phyloP scores from a whole-genome alignment of 257 asterid species.

The Scutellaria barbata region DNA sequence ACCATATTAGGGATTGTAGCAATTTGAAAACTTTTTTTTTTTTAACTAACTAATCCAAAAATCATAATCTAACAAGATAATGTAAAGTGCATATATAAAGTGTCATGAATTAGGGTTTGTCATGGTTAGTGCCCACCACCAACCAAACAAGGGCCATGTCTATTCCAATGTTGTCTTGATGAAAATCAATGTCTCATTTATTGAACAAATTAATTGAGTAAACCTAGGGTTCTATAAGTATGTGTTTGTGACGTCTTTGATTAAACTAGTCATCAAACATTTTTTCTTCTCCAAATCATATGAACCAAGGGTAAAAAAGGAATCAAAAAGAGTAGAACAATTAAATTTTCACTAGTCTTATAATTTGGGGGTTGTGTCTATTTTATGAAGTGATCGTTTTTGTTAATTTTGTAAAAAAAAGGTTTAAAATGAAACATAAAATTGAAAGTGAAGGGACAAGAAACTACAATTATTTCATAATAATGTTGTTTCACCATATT shows the following conservation, averaged over 20 bases:
- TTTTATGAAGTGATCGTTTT: too few species aligned
- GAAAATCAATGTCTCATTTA: slow-evolving; percentile 1
- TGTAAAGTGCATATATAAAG: slow-evolving; percentile 12
- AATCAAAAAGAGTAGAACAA: too few species aligned
- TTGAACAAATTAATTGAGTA: not conserved
- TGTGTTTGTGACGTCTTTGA: too few species aligned
- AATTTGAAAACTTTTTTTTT: not conserved
- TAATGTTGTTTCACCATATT: not conserved
- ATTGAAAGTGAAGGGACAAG: slow-evolving; percentile 20
- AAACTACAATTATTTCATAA: not conserved
- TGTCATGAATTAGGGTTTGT: slow-evolving; percentile 13
- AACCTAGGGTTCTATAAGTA: too few species aligned
- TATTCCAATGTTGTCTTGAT: slow-evolving; percentile 32
- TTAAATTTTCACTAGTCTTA: too few species aligned
- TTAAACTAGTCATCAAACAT: too few species aligned
- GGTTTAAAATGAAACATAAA: not conserved
- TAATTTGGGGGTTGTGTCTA: too few species aligned
- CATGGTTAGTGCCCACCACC: slow-evolving; percentile 30
- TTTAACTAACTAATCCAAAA: not conserved
- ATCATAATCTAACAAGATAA: not conserved
- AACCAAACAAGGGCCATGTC: slow-evolving; percentile 40
- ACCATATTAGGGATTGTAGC: not conserved
- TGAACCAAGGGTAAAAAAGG: too few species aligned
- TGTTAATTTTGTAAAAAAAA: not conserved
- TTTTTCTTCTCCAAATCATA: too few species aligned